Percentiles rank a stretch among this genome's conserved stretches.
phyloP scores from a whole-genome alignment of 2,329 filamentous ascomycete species.

The Trichoderma semiorbis region DNA sequence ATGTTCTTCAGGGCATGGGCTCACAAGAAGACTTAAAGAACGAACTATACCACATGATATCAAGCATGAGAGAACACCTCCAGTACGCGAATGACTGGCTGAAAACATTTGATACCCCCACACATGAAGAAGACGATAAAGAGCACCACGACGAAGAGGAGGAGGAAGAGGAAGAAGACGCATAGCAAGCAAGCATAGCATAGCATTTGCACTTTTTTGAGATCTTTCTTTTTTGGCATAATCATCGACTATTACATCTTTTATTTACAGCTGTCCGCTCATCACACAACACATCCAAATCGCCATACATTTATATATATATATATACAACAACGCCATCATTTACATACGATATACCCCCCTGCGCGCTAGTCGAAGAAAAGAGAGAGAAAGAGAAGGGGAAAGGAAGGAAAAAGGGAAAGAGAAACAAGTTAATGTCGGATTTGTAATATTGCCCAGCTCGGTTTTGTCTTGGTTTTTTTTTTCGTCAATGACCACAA shows the following conservation, averaged over 20 bases:
- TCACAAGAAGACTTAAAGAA: slow-evolving; percentile 16
- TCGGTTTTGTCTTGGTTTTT: background rate
- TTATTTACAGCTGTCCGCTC: background rate
- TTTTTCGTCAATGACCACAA: background rate
- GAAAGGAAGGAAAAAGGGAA: background rate
- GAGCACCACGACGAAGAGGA: background rate
- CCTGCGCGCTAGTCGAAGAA: background rate
- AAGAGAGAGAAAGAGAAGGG: background rate
- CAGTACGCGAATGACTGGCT: slow-evolving; percentile 18
- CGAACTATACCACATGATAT: slow-evolving; percentile 15
- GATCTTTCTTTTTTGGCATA: background rate
- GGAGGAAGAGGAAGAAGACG: background rate
- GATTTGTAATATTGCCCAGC: background rate
- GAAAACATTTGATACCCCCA: slow-evolving; percentile 1
- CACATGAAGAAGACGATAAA: background rate
- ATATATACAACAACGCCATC: background rate
- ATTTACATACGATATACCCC: slow-evolving; percentile 1
- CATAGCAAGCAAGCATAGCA: background rate
- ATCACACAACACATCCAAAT: background rate
- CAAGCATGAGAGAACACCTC: slow-evolving; percentile 18
- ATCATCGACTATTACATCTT: background rate
- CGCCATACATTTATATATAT: background rate
- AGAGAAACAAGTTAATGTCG: background rate
- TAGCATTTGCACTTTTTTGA: background rate
- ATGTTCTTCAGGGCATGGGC: slow-evolving; percentile 11